Percentiles rank a stretch among this genome's conserved stretches.
phyloP scores from a whole-genome alignment of 1,139 yeast species.

The Sugiyamaella novakii region DNA sequence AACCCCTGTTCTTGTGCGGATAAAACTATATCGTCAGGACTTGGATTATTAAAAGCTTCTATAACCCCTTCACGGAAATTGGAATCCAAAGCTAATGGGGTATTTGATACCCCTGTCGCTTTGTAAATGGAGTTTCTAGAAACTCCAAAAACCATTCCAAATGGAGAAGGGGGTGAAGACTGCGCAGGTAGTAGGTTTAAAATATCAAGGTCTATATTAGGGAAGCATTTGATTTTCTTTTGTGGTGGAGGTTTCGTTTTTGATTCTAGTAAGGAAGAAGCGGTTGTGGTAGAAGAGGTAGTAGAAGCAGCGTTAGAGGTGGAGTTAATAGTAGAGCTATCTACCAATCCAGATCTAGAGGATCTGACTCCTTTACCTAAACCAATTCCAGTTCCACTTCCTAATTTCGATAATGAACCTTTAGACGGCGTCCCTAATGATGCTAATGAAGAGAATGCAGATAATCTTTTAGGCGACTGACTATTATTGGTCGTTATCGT shows the following conservation, averaged over 20 bases:
- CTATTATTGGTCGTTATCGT: too few species aligned
- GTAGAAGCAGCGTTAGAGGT: too few species aligned
- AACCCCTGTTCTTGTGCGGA: constrained; percentile 55
- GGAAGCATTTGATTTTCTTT: constrained; percentile 25
- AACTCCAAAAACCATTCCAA: constrained; percentile 22
- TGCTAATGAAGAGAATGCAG: constrained; percentile 11
- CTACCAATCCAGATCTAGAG: too few species aligned
- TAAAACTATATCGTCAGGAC: constrained; percentile 79
- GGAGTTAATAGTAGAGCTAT: too few species aligned
- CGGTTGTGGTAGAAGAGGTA: not conserved
- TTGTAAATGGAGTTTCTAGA: constrained; percentile 10
- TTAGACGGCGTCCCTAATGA: constrained; percentile 5
- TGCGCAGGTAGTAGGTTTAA: constrained; percentile 24
- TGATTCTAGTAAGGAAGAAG: constrained; percentile 20
- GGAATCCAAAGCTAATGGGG: constrained; percentile 31
- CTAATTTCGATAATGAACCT: not conserved
- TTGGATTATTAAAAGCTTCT: constrained; percentile 64
- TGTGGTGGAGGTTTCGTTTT: constrained; percentile 16
- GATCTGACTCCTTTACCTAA: not conserved
- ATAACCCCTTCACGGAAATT: constrained; percentile 41
- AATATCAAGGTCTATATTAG: constrained; percentile 25
- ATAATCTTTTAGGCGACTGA: not conserved
- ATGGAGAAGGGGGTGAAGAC: constrained; percentile 10
- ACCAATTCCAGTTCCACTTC: not conserved
- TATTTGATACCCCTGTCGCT: constrained; percentile 46